Evolutionary conservation across 2,329 filamentous ascomycete genomes (phyloP), one percentile per base, ranked within the genome.

Genomic region (Penicillium sp.): DNA sequence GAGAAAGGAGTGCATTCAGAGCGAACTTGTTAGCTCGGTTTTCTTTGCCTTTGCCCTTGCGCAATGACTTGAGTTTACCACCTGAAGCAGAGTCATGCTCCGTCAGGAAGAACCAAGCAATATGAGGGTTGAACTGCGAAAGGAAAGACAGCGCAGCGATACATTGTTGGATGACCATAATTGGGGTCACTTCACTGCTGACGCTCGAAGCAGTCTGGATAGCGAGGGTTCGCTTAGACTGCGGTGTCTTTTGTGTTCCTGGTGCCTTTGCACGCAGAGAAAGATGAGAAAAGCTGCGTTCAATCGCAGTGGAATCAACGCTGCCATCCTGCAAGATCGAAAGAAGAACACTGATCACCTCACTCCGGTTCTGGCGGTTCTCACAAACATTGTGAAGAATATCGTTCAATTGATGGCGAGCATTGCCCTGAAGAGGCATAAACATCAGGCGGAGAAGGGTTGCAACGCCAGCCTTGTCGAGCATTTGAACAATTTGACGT

Each of bases 401-500:
- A 55, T 89, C 88, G 71, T 94, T 93, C 53, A 99, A 82, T 59
- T 91, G 90, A 61, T 84, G 86, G 64, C 92, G 90, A 49, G 94
- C 89, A 61, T 90, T 94, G 23, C 90, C 91, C 63, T 93, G 90
- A 64, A 97, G 91, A 48, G 91, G 89, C 67, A 97, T 92, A 73
- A 99, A 99, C 93, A 99, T 97, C 10, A 99, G 84, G n/a, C 95
- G 90, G 43, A 99, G 82, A 35, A 99, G 80, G n/a, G 94, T 97
- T 27, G 95, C 94, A 64, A 99, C 88, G 27, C 95, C 94, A 47
- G 93, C 85, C 77, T 96, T 97, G 75, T 99, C 94, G 31, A 99
- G 85, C 89, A 99, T 96, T 73, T 99, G 94, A 25, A 96, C 90
- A 57, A 95, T 89, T 23, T 91, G 88, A 60, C 90, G 89, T 57